A percentile compares a stretch with the other conserved stretches of the same genome.
These are phyloP conservation scores for Rubroboletus satanas DNA, from an alignment of 768 basidiomycete species.

Conservation along the genomic window DNA sequence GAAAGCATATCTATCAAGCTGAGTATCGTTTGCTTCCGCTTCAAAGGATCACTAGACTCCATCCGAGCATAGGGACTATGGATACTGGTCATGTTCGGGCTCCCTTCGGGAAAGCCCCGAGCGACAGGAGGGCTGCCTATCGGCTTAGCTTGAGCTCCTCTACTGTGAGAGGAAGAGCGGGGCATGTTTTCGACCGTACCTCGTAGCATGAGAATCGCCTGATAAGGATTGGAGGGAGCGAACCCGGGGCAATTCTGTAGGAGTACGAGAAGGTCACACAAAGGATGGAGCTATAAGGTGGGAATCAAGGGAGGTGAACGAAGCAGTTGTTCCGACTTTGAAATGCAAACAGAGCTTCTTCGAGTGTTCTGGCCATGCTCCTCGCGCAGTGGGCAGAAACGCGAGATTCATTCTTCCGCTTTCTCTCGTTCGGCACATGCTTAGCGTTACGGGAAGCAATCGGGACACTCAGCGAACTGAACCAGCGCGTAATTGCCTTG, in stretches of 20 bases:
- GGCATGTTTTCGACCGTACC: conserved; percentile 29
- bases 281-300: conserved; percentile 28
- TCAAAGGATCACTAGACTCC: conserved; percentile 28
- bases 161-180: conserved; percentile 24
- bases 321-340: conserved; percentile 31
- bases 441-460: conserved; percentile 31
- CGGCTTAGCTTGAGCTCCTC: conserved; percentile 26
- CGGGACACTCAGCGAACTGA: conserved; percentile 36
- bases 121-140: conserved; percentile 19
- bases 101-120: conserved; percentile 29
- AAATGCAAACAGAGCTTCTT: conserved; percentile 34
- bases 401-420: conserved; percentile 35
- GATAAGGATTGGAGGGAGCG: conserved; percentile 22
- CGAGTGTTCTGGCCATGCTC: conserved; percentile 35
- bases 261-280: conserved; percentile 12
- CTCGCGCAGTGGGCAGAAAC: conserved; percentile 32
- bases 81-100: conserved; percentile 20
- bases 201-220: conserved; percentile 28
- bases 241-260: conserved; percentile 22
- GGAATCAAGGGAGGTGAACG: conserved; percentile 27
- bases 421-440: conserved; percentile 31
- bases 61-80: conserved; percentile 28
- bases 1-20: conserved; percentile 45
- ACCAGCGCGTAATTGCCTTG: conserved; percentile 37
- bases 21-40: conserved; percentile 44